Base-by-base conservation (phyloP, 805 yeast species). In the Wickerhamiella parazyma region DNA sequence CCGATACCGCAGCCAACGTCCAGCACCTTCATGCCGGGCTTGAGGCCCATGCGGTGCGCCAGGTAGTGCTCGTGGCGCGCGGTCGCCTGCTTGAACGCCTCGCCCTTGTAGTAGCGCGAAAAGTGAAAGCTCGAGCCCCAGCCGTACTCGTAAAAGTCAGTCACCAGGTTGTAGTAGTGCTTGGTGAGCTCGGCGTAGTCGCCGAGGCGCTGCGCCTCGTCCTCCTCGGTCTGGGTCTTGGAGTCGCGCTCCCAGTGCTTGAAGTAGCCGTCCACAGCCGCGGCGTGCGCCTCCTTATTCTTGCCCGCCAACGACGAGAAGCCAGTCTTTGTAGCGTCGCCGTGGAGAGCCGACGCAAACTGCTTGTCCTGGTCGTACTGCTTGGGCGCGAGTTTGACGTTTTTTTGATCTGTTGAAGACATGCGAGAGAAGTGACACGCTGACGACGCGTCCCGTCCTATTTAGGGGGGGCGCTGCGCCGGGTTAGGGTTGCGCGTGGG, bases 1-100 rank as follows among this genome's bases (percentile, higher is more conserved):
- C 98, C 98, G 56, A 89, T 95, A 72, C 98, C 98, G 70, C 98
- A 91, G 38, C 98, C 98, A 46, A 89, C 98, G 61, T 89, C 98
- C 54, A 89, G 72, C 14, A 89, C 98, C 58, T 78, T 77, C 84
- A 81, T 82, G 54, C 76, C 73, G 54, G 78, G 81, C 54, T 70
- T 64, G 56, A 89, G 70, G 49, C 81, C 81, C 73, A 87, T 86
- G 68, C 82, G 79, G 63, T 71, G 68, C 34, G 98, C 98, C 54
- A 89, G 69, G 65, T 74, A 91, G 67, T 91, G 97, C 69, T 89
- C 98, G 64, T 89, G 98, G 70, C 70, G 62, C 31, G 97, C 97
- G 52, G 84, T 78, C 35, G 96, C 94, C 65, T 89, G 97, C 57
- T 75, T 68, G 69, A 91, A 91, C 18, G 91, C 76, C 68, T 91